Percentiles rank a stretch among this genome's conserved stretches.
Conservation (phyloP, 1,284 basidiomycete species). For the Irpex sp. region DNA sequence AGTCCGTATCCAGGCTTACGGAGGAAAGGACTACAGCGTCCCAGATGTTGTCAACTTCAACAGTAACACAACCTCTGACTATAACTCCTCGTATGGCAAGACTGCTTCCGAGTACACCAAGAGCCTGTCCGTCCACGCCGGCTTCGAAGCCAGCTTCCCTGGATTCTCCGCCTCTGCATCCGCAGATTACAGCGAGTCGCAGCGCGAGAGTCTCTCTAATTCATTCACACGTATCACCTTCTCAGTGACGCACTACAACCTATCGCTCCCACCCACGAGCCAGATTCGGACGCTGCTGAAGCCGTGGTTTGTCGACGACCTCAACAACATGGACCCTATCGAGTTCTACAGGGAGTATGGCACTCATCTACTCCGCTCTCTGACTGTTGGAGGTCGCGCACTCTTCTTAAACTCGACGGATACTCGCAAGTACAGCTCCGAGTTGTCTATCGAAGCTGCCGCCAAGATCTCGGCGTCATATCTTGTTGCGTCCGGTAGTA, state of each 20-base stretch:
- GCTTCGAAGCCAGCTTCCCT: not conserved
- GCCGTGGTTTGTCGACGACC: not conserved
- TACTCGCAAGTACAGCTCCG: slow-evolving; percentile 2
- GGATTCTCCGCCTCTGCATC: not conserved
- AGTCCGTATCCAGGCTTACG: not conserved
- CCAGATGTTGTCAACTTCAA: slow-evolving; percentile 1
- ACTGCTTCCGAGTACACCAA: slow-evolving; percentile 1
- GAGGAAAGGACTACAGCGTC: slow-evolving; percentile 1
- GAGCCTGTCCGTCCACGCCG: slow-evolving; percentile 1
- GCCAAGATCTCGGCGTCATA: slow-evolving; percentile 5
- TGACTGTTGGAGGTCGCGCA: slow-evolving; percentile 2
- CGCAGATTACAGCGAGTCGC: slow-evolving; percentile 1
- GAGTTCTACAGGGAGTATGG: slow-evolving; percentile 2
- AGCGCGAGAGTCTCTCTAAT: not conserved
- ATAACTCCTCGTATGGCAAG: slow-evolving; percentile 1
- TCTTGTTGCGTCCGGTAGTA: not conserved
- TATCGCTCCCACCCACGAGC: not conserved
- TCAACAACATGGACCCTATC: slow-evolving; percentile 3
- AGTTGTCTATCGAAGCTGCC: not conserved
- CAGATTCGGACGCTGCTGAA: not conserved
- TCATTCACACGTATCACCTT: slow-evolving; percentile 2
- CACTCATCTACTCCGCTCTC: slow-evolving; percentile 1
- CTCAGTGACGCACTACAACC: not conserved
- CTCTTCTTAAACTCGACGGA: slow-evolving; percentile 3
- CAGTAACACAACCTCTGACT: not conserved